A percentile compares a stretch with the other conserved stretches of the same genome.
Conservation (phyloP, 2,329 filamentous ascomycete species). For the Trichophyton rubrum region DNA sequence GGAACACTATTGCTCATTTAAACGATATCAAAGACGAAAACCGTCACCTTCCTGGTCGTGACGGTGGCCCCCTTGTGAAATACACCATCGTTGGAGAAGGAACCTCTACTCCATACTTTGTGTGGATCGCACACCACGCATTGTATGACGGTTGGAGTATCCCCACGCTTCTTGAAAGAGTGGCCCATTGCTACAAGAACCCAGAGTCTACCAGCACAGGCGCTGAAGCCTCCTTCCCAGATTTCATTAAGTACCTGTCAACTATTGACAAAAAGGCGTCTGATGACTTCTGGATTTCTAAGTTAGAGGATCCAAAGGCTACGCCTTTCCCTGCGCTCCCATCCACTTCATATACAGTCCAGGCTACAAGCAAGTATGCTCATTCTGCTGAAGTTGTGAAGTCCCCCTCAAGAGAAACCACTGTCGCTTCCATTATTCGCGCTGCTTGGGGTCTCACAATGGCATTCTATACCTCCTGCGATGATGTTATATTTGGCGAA, state of each 20-base stretch:
- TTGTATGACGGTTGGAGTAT: conserved; percentile 31
- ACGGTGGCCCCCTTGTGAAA: conserved; percentile 25
- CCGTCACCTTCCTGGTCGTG: conserved; percentile 11
- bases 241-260: conserved; percentile 18
- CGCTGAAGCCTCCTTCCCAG: conserved; percentile 11
- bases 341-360: conserved; percentile 9
- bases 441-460: conserved; percentile 30
- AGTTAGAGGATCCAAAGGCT: conserved; percentile 10
- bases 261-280: conserved; percentile 9
- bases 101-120: conserved; percentile 18
- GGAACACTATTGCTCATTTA: conserved; percentile 12
- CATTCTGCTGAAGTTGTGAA: conserved; percentile 1
- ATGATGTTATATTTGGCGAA: conserved; percentile 31
- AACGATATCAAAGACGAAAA: conserved; percentile 8
- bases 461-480: conserved; percentile 24
- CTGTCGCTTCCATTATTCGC: conserved; percentile 24
- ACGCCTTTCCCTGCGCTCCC: conserved; percentile 11
- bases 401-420: conserved; percentile 10
- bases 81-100: conserved; percentile 12
- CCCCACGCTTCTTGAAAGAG: conserved; percentile 14
- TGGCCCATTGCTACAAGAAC: conserved; percentile 13
- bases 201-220: background rate
- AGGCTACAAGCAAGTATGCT: conserved; percentile 6
- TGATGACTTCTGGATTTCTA: conserved; percentile 13
- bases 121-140: conserved; percentile 33